Percentiles rank a stretch among this genome's conserved stretches.
These are phyloP conservation scores for Clarireedia paspali DNA, from an alignment of 2,329 filamentous ascomycete genomes.

Conservation along the genomic window DNA sequence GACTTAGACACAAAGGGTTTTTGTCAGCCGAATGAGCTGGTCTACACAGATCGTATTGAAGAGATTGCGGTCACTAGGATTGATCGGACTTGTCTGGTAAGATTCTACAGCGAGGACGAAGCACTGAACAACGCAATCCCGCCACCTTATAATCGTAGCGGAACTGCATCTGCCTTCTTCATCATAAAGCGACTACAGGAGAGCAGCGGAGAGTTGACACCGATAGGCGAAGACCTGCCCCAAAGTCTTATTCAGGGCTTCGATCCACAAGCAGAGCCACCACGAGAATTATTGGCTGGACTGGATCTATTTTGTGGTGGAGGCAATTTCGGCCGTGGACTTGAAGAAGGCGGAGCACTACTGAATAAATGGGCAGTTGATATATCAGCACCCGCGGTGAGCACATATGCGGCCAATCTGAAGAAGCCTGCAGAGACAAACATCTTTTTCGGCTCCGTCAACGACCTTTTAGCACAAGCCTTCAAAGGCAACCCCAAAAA, in stretches of 20 bases:
- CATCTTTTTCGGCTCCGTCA: constrained; percentile 64
- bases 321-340: constrained; percentile 67
- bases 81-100: constrained; percentile 49
- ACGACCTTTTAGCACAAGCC: constrained; percentile 53
- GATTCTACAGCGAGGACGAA: constrained; percentile 40
- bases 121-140: constrained; percentile 35
- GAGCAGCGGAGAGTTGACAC: constrained; percentile 25
- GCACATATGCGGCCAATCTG: constrained; percentile 66
- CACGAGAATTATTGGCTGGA: constrained; percentile 41
- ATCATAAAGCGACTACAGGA: constrained; percentile 40
- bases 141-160: constrained; percentile 56
- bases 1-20: constrained; percentile 29
- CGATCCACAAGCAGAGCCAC: constrained; percentile 33
- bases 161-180: constrained; percentile 60
- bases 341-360: constrained; percentile 64
- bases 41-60: constrained; percentile 42
- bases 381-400: constrained; percentile 52
- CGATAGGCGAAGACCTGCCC: constrained; percentile 31
- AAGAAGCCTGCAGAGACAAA: constrained; percentile 34
- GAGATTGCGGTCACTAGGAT: constrained; percentile 36
- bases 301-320: constrained; percentile 73
- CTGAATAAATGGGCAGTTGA: constrained; percentile 64
- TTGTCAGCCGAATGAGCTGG: constrained; percentile 38
- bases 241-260: constrained; percentile 46
- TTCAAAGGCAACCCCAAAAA: constrained; percentile 41